These are phyloP conservation scores for Glebionis coronaria DNA, from an alignment of 129 eudicot species.

Conservation along the genomic window DNA sequence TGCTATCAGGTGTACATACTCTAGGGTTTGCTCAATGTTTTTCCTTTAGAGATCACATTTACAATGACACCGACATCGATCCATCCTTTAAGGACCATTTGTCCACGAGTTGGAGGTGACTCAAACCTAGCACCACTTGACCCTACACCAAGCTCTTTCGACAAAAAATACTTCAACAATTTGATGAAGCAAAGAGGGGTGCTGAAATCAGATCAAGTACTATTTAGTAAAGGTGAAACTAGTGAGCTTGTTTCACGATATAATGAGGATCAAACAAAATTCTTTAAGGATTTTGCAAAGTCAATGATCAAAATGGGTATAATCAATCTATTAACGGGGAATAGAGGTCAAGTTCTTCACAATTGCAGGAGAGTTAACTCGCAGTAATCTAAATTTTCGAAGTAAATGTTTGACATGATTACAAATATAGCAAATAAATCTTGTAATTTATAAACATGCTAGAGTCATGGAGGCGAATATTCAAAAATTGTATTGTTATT, in stretches of 20 bases:
- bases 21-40: too few species aligned
- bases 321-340: slow-evolving; percentile 29
- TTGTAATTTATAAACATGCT: too few species aligned
- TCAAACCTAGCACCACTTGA: slow-evolving; percentile 33
- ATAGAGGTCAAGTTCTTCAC: slow-evolving; percentile 22
- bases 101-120: slow-evolving; percentile 32
- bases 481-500: too few species aligned
- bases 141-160: slow-evolving; percentile 27
- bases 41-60: too few species aligned
- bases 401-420: neutral
- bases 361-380: slow-evolving; percentile 4
- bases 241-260: slow-evolving; percentile 26
- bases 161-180: slow-evolving; percentile 27
- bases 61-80: too few species aligned
- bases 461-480: too few species aligned
- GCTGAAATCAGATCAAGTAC: slow-evolving; percentile 32
- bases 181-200: slow-evolving; percentile 35
- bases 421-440: neutral
- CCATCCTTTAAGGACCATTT: neutral
- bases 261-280: neutral
- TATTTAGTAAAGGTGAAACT: slow-evolving; percentile 28
- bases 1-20: too few species aligned
- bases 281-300: slow-evolving; percentile 27
- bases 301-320: slow-evolving; percentile 44
- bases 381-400: neutral